phyloP scores from a whole-genome alignment of 2,329 filamentous ascomycete genomes.

The Claviceps africana region DNA sequence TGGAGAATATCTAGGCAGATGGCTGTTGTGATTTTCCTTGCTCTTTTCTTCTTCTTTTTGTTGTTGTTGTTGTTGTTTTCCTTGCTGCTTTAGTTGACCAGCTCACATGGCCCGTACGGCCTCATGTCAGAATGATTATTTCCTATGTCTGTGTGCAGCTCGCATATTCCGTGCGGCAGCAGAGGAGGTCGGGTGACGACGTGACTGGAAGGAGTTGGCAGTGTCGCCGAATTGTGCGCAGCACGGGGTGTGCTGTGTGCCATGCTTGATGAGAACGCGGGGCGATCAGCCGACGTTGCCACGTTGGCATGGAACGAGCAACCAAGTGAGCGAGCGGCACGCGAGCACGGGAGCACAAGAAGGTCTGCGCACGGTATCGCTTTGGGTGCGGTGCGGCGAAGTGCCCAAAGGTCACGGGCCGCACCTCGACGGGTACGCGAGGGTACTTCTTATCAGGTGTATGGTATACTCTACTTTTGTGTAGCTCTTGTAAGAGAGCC shows the following conservation, averaged over 20 bases:
- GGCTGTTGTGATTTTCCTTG: background rate
- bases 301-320: background rate
- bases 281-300: background rate
- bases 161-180: background rate
- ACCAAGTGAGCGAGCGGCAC: background rate
- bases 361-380: no score
- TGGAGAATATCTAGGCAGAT: background rate
- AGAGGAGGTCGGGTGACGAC: no score
- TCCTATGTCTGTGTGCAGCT: background rate
- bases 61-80: background rate
- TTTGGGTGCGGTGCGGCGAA: no score
- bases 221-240: no score
- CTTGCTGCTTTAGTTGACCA: background rate
- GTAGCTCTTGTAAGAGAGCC: no score
- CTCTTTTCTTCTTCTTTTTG: background rate
- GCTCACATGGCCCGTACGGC: background rate
- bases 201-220: no score
- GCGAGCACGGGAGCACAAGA: background rate
- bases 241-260: no score
- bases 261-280: background rate
- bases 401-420: no score
- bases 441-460: no score
- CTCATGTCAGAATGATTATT: constrained; percentile 1
- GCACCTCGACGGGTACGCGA: no score
- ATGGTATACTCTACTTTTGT: no score